A percentile compares a stretch with the other conserved stretches of the same genome.
Evolutionary conservation across 352 stramenopile species (phyloP).

Genomic region (Blastocystis sp.): DNA sequence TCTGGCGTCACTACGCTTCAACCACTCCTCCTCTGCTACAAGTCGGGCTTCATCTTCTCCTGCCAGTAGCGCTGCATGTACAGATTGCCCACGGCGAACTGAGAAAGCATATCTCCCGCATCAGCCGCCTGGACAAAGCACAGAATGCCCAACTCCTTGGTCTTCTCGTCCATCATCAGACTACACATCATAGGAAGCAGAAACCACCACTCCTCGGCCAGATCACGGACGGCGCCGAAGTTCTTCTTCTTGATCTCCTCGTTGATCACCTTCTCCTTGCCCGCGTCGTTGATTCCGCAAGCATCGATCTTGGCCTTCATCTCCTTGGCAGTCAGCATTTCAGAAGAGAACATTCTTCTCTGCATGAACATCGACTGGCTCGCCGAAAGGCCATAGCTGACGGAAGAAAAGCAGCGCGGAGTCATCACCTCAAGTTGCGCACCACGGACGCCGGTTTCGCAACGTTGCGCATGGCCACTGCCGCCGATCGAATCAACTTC

Average conservation of each 20-base stretch:
- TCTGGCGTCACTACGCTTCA: constrained; percentile 1
- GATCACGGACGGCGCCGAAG: constrained; percentile 17
- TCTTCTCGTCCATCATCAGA: constrained; percentile 15
- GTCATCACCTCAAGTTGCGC: background rate
- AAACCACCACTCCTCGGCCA: constrained; percentile 5
- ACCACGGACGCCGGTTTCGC: background rate
- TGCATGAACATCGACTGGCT: background rate
- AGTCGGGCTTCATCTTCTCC: constrained; percentile 55
- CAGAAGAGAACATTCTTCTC: background rate
- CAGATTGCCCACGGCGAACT: constrained; percentile 52
- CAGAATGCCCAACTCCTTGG: constrained; percentile 59
- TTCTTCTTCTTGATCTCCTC: constrained; percentile 59
- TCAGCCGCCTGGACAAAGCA: constrained; percentile 52
- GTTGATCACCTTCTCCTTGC: constrained; percentile 54
- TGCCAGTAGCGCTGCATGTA: constrained; percentile 62
- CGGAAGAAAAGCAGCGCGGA: background rate
- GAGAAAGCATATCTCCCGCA: constrained; percentile 19
- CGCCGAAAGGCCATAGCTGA: background rate
- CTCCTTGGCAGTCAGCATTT: background rate
- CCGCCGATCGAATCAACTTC: background rate
- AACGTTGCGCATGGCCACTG: background rate
- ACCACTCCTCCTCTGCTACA: background rate
- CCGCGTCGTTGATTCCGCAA: constrained; percentile 53
- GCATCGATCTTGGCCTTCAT: constrained; percentile 44
- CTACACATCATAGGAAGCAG: background rate